phyloP scores from a whole-genome alignment of 768 basidiomycete species.

The Russula lepida region DNA sequence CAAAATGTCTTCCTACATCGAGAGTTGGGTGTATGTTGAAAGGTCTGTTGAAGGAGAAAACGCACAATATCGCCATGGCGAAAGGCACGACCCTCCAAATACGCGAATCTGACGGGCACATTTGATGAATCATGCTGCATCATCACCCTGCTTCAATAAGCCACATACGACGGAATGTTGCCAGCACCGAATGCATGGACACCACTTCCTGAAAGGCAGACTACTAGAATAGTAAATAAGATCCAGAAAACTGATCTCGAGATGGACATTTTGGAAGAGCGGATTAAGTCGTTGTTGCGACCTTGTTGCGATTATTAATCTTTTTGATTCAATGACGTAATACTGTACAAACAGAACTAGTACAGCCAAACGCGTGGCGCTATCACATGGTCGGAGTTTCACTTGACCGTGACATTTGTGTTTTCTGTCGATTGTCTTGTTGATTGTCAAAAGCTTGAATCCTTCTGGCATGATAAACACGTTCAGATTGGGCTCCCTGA shows the following conservation, averaged over 20 bases:
- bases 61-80: conserved; percentile 81
- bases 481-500: too few species aligned
- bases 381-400: too few species aligned
- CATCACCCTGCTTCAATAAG: not conserved
- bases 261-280: not conserved
- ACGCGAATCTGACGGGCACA: conserved; percentile 50
- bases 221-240: conserved; percentile 40
- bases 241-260: conserved; percentile 27
- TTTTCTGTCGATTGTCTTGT: too few species aligned
- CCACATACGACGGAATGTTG: conserved; percentile 53
- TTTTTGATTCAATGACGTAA: not conserved
- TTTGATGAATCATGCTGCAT: not conserved
- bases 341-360: too few species aligned
- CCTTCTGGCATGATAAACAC: too few species aligned
- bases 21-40: conserved; percentile 14
- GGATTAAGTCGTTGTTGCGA: not conserved
- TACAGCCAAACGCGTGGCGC: too few species aligned
- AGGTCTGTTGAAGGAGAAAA: not conserved
- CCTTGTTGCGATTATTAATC: not conserved
- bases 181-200: conserved; percentile 77
- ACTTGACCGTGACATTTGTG: too few species aligned
- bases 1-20: conserved; percentile 58
- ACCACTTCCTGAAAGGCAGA: conserved; percentile 49
- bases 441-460: too few species aligned
- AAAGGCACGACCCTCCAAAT: conserved; percentile 79